Evolutionary conservation across 768 basidiomycete species (phyloP).

Genomic region (Xerocomus potaroensis): DNA sequence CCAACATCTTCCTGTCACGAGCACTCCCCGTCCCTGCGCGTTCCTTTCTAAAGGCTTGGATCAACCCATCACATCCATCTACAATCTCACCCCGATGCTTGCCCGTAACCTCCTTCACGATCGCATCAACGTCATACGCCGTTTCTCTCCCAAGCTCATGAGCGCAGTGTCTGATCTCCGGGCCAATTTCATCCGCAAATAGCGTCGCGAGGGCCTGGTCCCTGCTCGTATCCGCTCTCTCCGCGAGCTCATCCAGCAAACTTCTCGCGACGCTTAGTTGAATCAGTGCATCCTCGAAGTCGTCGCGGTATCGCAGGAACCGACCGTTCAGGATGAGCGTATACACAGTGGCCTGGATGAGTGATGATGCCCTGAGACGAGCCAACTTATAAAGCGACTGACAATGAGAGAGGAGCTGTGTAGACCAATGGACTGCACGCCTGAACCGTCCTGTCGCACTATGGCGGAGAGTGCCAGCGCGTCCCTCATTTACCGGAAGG

Average conservation of each 20-base stretch:
- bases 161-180: constrained; percentile 89
- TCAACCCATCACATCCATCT: constrained; percentile 53
- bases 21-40: constrained; percentile 32
- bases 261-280: constrained; percentile 76
- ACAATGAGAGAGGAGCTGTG: constrained; percentile 68
- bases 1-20: constrained; percentile 51
- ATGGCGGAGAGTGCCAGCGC: constrained; percentile 58
- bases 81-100: constrained; percentile 58
- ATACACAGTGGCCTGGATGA: constrained; percentile 74
- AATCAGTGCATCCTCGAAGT: constrained; percentile 70
- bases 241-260: constrained; percentile 65
- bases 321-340: constrained; percentile 80
- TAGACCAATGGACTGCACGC: constrained; percentile 74
- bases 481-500: constrained; percentile 47
- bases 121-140: constrained; percentile 78
- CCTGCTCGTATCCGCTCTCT: constrained; percentile 60
- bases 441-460: constrained; percentile 78
- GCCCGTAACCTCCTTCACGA: constrained; percentile 60
- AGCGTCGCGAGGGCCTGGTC: constrained; percentile 85
- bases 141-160: constrained; percentile 78
- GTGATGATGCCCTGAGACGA: constrained; percentile 51
- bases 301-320: constrained; percentile 70
- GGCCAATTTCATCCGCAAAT: constrained; percentile 83
- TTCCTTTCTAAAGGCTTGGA: constrained; percentile 48
- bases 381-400: constrained; percentile 55